These are phyloP conservation scores for Pythium monospermum DNA, from an alignment of 352 stramenopile genomes.

Conservation along the genomic window DNA sequence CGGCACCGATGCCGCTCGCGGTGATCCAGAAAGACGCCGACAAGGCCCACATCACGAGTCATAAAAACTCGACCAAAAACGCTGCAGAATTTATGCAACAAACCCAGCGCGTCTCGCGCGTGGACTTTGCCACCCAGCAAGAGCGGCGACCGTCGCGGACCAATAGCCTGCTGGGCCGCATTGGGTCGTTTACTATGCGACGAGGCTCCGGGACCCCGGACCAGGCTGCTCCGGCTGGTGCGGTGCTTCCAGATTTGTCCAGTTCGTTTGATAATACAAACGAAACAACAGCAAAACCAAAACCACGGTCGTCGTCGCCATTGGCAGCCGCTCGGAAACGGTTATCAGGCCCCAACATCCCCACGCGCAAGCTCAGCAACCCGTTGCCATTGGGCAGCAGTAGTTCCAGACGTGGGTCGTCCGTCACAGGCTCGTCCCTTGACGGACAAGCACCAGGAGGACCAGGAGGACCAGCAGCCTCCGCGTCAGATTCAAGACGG, in stretches of 20 bases:
- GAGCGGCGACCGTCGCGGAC: neutral
- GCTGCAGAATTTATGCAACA: conserved; percentile 60
- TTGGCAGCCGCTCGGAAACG: no score
- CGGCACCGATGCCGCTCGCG: conserved; percentile 44
- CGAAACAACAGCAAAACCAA: neutral
- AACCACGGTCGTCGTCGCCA: neutral
- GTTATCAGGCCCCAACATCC: neutral
- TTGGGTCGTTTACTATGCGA: conserved; percentile 11
- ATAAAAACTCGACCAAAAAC: conserved; percentile 77
- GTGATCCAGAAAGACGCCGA: conserved; percentile 72
- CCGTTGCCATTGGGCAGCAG: conserved; percentile 11
- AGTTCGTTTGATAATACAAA: neutral
- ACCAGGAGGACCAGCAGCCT: no score
- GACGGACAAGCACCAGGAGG: neutral
- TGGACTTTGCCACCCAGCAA: conserved; percentile 24
- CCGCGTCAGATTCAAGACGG: no score
- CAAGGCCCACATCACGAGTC: conserved; percentile 48
- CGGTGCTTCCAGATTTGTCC: neutral
- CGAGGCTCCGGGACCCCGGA: conserved; percentile 6
- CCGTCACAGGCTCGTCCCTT: conserved; percentile 11
- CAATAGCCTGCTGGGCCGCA: conserved; percentile 8
- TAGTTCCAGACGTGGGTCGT: conserved; percentile 11
- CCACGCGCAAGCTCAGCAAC: conserved; percentile 15
- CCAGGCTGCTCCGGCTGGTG: neutral
- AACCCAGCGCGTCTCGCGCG: conserved; percentile 51